A percentile compares a stretch with the other conserved stretches of the same genome.
phyloP scores from a whole-genome alignment of 768 basidiomycete species.

The Guyanaporus albipodus region DNA sequence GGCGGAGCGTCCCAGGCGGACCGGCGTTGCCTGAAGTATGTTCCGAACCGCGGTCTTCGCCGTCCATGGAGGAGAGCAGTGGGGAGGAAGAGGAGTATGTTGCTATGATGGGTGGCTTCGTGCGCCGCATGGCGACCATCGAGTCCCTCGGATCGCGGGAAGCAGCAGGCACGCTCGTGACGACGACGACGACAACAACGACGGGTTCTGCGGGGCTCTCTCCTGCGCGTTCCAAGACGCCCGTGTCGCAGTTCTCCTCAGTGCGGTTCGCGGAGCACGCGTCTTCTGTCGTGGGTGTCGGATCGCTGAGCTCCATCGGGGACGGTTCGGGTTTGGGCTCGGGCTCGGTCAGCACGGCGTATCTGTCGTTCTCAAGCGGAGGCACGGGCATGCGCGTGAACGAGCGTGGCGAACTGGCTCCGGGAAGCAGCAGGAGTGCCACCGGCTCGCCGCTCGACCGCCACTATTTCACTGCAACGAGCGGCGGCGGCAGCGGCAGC shows the following conservation, averaged over 20 bases:
- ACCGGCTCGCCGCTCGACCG: slow-evolving; percentile 10
- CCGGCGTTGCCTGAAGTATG: slow-evolving; percentile 5
- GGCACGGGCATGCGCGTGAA: slow-evolving; percentile 19
- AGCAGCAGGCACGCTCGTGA: slow-evolving; percentile 25
- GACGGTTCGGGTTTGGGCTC: no score
- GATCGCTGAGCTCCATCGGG: no score
- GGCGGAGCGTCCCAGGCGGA: neutral
- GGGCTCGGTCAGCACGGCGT: slow-evolving; percentile 22
- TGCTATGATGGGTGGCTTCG: slow-evolving; percentile 56
- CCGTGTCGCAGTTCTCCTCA: slow-evolving; percentile 26
- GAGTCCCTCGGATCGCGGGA: slow-evolving; percentile 73
- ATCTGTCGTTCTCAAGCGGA: slow-evolving; percentile 26
- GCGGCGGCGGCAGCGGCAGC: slow-evolving; percentile 10
- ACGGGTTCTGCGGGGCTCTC: slow-evolving; percentile 27
- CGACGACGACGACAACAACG: no score
- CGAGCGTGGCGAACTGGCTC: slow-evolving; percentile 29
- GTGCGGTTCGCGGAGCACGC: slow-evolving; percentile 15
- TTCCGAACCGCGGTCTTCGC: slow-evolving; percentile 16
- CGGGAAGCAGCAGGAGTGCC: neutral
- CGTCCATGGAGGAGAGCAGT: slow-evolving; percentile 4
- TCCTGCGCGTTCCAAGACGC: slow-evolving; percentile 25
- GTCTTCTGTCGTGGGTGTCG: slow-evolving; percentile 4
- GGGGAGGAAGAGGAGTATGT: slow-evolving; percentile 38
- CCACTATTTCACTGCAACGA: slow-evolving; percentile 16
- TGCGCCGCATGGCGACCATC: slow-evolving; percentile 79